Evolutionary conservation across 306 rosid genomes (phyloP).

Genomic region (Prunus mongolica): DNA sequence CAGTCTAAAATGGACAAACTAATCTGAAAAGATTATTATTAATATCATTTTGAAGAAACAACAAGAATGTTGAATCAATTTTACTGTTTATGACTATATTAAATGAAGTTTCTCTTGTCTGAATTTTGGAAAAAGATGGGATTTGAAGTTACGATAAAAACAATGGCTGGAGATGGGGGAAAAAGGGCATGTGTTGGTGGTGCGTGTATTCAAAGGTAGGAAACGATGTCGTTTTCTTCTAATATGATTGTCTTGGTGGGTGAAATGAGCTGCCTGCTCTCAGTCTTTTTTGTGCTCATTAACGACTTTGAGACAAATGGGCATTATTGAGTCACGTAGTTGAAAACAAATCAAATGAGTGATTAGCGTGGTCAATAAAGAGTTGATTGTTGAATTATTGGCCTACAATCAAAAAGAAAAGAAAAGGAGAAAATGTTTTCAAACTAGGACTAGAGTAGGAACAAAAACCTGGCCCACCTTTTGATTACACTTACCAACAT

Average conservation of each 20-base stretch:
- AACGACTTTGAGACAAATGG: not conserved
- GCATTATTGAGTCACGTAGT: not conserved
- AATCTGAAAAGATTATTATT: no score
- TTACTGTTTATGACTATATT: no score
- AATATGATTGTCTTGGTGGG: not conserved
- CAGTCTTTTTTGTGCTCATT: not conserved
- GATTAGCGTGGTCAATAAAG: constrained; percentile 15
- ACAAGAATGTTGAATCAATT: no score
- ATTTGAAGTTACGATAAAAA: not conserved
- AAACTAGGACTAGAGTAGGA: not conserved
- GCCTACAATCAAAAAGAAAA: not conserved
- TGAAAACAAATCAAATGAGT: constrained; percentile 1
- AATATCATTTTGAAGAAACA: no score
- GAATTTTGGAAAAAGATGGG: not conserved
- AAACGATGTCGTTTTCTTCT: not conserved
- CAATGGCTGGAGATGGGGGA: not conserved
- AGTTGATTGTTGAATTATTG: not conserved
- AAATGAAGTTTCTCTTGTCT: not conserved
- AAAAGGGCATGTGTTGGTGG: not conserved
- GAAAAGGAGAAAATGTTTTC: not conserved
- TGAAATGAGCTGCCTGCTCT: not conserved
- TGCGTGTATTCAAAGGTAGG: not conserved
- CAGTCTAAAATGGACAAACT: constrained; percentile 7
- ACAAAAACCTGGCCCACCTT: not conserved
- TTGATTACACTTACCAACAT: not conserved